Conservation (phyloP, 306 rosid genomes). For the Medicago arabica region DNA sequence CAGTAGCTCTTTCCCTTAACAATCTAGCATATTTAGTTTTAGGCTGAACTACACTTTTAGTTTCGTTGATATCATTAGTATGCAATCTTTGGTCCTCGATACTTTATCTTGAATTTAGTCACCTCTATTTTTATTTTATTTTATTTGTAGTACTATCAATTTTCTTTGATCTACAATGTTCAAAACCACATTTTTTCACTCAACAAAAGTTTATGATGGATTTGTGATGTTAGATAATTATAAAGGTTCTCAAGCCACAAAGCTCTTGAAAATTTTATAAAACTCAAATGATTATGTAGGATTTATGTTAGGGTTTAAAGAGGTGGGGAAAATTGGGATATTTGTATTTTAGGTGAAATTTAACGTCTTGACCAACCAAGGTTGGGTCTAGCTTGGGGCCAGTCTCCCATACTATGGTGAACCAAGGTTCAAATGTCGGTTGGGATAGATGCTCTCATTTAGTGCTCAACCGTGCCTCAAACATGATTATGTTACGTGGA, state of each 20-base stretch:
- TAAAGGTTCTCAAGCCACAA: not conserved
- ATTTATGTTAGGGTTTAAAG: not conserved
- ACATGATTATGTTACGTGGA: not conserved
- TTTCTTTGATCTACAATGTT: not conserved
- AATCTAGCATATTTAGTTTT: conserved; percentile 14
- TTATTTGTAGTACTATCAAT: not conserved
- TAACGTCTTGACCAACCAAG: not conserved
- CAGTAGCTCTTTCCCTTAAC: conserved; percentile 8
- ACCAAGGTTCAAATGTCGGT: not conserved
- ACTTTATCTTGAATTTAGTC: not conserved
- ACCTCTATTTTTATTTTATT: not conserved
- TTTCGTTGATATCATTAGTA: not conserved
- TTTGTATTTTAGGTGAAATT: not conserved
- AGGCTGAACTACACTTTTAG: not conserved
- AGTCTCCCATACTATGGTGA: not conserved
- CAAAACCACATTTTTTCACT: not conserved
- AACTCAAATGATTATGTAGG: not conserved
- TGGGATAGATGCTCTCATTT: not conserved
- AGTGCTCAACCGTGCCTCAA: not conserved
- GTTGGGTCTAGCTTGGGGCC: not conserved
- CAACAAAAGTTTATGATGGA: conserved; percentile 2
- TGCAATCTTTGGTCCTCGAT: not conserved
- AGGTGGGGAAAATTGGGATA: not conserved
- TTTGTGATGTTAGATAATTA: not conserved
- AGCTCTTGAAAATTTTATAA: not conserved